Evolutionary conservation across 2,329 filamentous ascomycete species (phyloP).

Genomic region (Ceratocystis colombiana): DNA sequence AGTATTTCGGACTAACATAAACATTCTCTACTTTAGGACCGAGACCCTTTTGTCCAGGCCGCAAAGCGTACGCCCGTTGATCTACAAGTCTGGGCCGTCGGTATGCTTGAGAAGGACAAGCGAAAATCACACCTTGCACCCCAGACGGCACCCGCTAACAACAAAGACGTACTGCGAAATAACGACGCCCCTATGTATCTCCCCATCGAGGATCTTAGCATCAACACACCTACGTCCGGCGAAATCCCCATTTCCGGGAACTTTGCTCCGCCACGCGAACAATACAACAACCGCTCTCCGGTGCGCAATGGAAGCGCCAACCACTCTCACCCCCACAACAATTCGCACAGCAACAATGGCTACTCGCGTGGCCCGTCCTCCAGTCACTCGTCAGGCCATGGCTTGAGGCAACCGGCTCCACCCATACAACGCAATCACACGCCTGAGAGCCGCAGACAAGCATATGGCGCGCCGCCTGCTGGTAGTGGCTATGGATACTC

Average conservation of each 20-base stretch:
- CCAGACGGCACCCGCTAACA: conserved; percentile 55
- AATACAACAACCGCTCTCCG: conserved; percentile 39
- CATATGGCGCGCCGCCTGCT: conserved; percentile 34
- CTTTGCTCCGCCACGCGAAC: conserved; percentile 41
- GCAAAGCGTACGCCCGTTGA: conserved; percentile 95
- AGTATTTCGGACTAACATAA: no score
- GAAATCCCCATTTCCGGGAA: conserved; percentile 58
- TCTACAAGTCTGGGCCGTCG: conserved; percentile 83
- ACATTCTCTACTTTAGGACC: conserved; percentile 48
- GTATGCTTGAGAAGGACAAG: conserved; percentile 89
- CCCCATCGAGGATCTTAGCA: conserved; percentile 37
- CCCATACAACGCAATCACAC: conserved; percentile 50
- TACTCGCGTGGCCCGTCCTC: conserved; percentile 9
- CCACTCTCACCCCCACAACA: not conserved
- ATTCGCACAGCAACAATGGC: not conserved
- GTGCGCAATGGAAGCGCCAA: conserved; percentile 40
- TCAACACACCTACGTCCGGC: conserved; percentile 57
- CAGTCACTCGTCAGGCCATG: conserved; percentile 17
- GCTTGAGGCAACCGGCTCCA: conserved; percentile 32
- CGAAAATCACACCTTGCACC: conserved; percentile 87
- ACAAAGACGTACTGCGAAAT: conserved; percentile 61
- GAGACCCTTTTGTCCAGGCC: conserved; percentile 88
- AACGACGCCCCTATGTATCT: conserved; percentile 48
- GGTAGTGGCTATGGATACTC: conserved; percentile 25
- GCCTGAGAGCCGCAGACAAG: conserved; percentile 41